Percentiles rank a stretch among this genome's conserved stretches.
These are phyloP conservation scores for Malassezia slooffiae DNA, from an alignment of 1,284 basidiomycete species.

Conservation along the genomic window DNA sequence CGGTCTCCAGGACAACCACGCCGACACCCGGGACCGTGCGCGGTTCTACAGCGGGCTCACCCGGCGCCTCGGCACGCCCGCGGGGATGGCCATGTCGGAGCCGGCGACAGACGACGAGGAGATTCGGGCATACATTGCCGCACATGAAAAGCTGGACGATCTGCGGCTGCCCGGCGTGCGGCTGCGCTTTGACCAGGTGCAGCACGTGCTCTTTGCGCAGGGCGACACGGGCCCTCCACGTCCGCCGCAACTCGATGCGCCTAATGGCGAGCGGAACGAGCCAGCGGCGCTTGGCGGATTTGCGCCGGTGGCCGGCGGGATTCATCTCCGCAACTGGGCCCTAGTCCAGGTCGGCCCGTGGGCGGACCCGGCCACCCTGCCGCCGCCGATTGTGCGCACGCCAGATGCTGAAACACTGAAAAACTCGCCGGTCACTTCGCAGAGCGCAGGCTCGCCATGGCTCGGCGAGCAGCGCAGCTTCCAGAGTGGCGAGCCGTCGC, in stretches of 20 bases:
- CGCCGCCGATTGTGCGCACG: constrained; percentile 14
- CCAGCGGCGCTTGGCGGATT: neutral
- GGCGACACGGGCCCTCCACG: neutral
- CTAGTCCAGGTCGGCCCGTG: neutral
- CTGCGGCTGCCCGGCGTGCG: constrained; percentile 21
- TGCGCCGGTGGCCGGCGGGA: neutral
- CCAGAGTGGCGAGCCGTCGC: neutral
- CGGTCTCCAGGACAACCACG: constrained; percentile 26
- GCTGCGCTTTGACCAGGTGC: constrained; percentile 26
- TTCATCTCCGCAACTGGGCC: neutral
- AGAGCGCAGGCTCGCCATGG: neutral
- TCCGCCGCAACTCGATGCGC: neutral
- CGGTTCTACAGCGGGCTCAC: constrained; percentile 35
- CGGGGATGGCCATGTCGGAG: constrained; percentile 1
- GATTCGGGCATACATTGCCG: constrained; percentile 1
- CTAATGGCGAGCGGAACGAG: too few relatives aligned
- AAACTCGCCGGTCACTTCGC: neutral
- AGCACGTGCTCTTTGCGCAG: constrained; percentile 29
- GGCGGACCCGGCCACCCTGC: constrained; percentile 9
- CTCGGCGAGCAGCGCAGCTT: constrained; percentile 1
- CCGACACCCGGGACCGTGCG: constrained; percentile 38
- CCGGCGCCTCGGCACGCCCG: constrained; percentile 12
- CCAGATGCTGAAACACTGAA: constrained; percentile 9
- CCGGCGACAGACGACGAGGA: constrained; percentile 15
- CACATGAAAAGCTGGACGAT: constrained; percentile 16